Conservation (phyloP, 208 protist species). For the Wallacemonas sp. region DNA sequence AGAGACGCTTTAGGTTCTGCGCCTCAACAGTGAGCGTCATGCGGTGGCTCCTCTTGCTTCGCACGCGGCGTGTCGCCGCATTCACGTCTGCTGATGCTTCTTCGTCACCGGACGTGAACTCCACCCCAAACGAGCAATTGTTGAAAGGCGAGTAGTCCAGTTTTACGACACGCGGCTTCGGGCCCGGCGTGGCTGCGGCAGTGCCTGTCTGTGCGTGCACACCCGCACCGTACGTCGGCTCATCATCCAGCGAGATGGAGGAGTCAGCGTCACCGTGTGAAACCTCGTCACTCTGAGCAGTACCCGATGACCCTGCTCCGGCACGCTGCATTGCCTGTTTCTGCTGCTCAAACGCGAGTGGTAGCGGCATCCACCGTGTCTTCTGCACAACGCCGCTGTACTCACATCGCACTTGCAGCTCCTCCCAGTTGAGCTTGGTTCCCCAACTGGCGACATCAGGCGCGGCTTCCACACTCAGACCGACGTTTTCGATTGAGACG, state of each 20-base stretch:
- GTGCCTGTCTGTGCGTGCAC: neutral
- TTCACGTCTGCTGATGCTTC: neutral
- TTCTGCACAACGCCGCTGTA: constrained; percentile 45
- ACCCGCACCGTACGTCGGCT: neutral
- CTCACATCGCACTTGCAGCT: constrained; percentile 32
- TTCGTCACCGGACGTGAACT: constrained; percentile 29
- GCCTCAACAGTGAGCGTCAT: constrained; percentile 49
- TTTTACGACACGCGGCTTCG: constrained; percentile 1
- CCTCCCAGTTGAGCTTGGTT: constrained; percentile 45
- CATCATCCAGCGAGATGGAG: constrained; percentile 10
- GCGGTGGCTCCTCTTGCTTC: constrained; percentile 44
- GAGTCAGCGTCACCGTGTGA: constrained; percentile 9
- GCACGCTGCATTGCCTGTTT: too few relatives aligned
- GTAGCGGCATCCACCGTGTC: constrained; percentile 52
- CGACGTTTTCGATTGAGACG: constrained; percentile 50
- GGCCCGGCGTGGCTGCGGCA: neutral
- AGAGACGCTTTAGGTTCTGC: constrained; percentile 36
- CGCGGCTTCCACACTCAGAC: constrained; percentile 28
- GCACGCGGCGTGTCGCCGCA: constrained; percentile 13
- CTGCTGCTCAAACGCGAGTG: constrained; percentile 17
- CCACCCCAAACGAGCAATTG: constrained; percentile 47
- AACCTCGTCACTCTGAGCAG: neutral
- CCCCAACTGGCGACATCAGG: neutral
- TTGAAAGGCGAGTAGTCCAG: constrained; percentile 44
- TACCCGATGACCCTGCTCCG: too few relatives aligned